Percentiles rank a stretch among this genome's conserved stretches.
These are phyloP conservation scores for Bruguiera parviflora DNA, from an alignment of 345 rosid genomes.

Conservation along the genomic window DNA sequence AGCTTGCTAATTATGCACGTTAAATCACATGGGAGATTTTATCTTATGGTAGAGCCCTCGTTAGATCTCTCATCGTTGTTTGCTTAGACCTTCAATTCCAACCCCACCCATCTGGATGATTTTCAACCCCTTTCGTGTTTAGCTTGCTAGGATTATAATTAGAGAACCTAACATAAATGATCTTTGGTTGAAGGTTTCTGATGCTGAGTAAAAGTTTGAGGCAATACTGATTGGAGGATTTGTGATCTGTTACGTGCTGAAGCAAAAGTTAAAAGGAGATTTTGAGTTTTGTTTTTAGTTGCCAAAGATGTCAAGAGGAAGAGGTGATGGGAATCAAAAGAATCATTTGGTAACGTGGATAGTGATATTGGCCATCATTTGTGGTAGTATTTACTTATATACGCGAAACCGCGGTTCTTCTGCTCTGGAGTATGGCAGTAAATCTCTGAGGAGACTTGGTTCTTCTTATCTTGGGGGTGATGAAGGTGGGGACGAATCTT, in stretches of 20 bases:
- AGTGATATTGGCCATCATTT: neutral
- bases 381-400: conserved; percentile 7
- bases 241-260: neutral
- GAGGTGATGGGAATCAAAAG: conserved; percentile 3
- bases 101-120: too few relatives aligned
- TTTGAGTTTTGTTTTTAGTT: neutral
- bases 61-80: neutral
- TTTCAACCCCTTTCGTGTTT: too few relatives aligned
- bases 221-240: neutral
- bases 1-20: neutral
- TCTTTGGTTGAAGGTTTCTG: neutral
- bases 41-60: neutral
- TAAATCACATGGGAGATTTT: neutral
- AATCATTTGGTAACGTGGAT: neutral
- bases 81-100: too few relatives aligned
- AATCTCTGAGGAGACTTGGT: conserved; percentile 18
- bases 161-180: neutral
- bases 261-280: neutral
- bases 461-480: conserved; percentile 18
- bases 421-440: conserved; percentile 12
- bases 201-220: neutral
- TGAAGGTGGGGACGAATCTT: conserved; percentile 2
- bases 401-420: conserved; percentile 8
- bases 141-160: neutral
- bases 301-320: conserved; percentile 1